phyloP scores from a whole-genome alignment of 2,329 filamentous ascomycete genomes.

The Tricladium varicosporioides region DNA sequence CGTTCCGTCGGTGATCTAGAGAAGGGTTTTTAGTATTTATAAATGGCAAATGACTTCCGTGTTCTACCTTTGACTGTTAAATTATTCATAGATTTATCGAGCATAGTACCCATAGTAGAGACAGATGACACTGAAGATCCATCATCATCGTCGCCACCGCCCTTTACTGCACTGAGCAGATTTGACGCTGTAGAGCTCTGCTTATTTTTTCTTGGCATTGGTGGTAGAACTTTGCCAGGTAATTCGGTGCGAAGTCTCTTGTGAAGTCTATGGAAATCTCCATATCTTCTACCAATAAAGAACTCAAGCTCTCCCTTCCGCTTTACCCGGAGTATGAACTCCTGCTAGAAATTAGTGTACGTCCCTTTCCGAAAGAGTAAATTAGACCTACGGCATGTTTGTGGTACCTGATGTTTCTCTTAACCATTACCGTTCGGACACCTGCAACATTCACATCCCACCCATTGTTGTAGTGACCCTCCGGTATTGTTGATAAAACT shows the following conservation, averaged over 20 bases:
- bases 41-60: neutral
- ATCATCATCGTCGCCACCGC: conserved; percentile 67
- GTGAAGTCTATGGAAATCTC: conserved; percentile 80
- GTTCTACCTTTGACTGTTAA: conserved; percentile 43
- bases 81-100: conserved; percentile 30
- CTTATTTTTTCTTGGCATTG: conserved; percentile 90
- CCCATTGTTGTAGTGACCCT: conserved; percentile 88
- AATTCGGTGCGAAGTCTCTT: conserved; percentile 79
- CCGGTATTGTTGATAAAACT: conserved; percentile 79
- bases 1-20: conserved; percentile 38
- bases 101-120: conserved; percentile 27
- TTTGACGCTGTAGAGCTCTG: conserved; percentile 64
- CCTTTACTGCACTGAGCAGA: conserved; percentile 50
- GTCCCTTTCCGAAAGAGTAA: neutral
- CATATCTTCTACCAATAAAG: conserved; percentile 82
- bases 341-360: conserved; percentile 45
- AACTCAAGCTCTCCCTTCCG: conserved; percentile 70
- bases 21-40: neutral
- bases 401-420: conserved; percentile 85
- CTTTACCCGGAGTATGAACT: conserved; percentile 88
- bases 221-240: conserved; percentile 84
- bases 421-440: conserved; percentile 76
- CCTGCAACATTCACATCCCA: conserved; percentile 97
- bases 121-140: conserved; percentile 68
- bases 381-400: conserved; percentile 73